Evolutionary conservation across 2,329 filamentous ascomycete genomes (phyloP).

Genomic region (Pseudohalonectria lignicola): DNA sequence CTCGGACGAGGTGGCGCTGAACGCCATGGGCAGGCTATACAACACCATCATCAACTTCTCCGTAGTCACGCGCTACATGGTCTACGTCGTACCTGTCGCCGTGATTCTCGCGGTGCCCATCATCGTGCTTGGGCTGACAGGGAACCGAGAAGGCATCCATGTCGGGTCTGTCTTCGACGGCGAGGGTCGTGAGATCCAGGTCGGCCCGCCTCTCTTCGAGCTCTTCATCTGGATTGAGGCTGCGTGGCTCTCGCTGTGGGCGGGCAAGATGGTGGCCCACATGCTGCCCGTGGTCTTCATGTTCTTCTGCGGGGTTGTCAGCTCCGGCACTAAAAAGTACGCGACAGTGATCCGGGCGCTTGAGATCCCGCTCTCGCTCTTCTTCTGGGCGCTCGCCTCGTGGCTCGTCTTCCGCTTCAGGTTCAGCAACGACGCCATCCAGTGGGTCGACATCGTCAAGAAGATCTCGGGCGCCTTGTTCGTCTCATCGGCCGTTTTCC

Average conservation of each 20-base stretch:
- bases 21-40: conserved; percentile 56
- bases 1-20: conserved; percentile 39
- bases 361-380: conserved; percentile 55
- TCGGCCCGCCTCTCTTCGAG: conserved; percentile 43
- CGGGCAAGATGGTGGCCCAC: conserved; percentile 53
- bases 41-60: conserved; percentile 53
- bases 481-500: conserved; percentile 57
- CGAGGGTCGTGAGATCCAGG: conserved; percentile 6
- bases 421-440: conserved; percentile 27
- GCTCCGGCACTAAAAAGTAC: conserved; percentile 60
- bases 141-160: no score
- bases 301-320: conserved; percentile 59
- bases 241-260: conserved; percentile 57
- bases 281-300: conserved; percentile 51
- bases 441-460: conserved; percentile 48
- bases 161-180: no score
- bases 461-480: conserved; percentile 57
- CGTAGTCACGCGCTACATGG: conserved; percentile 52
- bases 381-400: conserved; percentile 55
- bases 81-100: conserved; percentile 56
- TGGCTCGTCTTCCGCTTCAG: conserved; percentile 52
- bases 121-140: conserved; percentile 38
- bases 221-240: conserved; percentile 62
- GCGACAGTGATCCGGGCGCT: conserved; percentile 52
- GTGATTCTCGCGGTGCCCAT: conserved; percentile 51